Percentiles rank a stretch among this genome's conserved stretches.
Evolutionary conservation across 306 rosid genomes (phyloP).

Genomic region (Oxytropis ochrocephala): DNA sequence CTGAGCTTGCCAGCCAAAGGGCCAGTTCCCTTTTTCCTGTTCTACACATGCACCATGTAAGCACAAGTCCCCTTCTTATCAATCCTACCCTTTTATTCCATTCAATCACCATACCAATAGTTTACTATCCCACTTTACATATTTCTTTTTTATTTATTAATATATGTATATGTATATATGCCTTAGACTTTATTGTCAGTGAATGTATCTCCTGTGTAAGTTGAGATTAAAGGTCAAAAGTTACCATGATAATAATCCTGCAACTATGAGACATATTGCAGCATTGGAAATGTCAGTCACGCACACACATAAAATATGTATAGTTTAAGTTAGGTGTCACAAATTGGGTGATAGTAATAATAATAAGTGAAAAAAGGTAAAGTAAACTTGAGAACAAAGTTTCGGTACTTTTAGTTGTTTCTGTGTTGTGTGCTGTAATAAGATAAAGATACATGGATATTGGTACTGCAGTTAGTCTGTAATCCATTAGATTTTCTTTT

Average conservation of each 20-base stretch:
- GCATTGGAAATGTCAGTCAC: constrained; percentile 41
- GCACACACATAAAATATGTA: constrained; percentile 25
- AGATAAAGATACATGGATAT: too few species aligned
- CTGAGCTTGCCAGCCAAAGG: constrained; percentile 18
- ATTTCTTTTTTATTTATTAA: constrained; percentile 17
- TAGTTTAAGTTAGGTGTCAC: constrained; percentile 18
- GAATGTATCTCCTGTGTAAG: constrained; percentile 27
- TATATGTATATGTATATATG: not conserved
- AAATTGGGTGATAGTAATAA: not conserved
- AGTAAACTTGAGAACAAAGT: constrained; percentile 16
- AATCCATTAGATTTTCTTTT: too few species aligned
- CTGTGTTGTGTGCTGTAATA: not conserved
- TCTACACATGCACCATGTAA: constrained; percentile 25
- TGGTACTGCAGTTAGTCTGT: too few species aligned
- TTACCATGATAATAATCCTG: constrained; percentile 27
- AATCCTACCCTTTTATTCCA: constrained; percentile 20
- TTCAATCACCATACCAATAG: constrained; percentile 33
- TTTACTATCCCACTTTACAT: constrained; percentile 13
- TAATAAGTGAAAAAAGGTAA: not conserved
- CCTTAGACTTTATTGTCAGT: constrained; percentile 24
- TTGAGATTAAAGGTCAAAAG: constrained; percentile 43
- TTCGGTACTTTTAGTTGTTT: constrained; percentile 12
- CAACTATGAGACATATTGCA: constrained; percentile 14
- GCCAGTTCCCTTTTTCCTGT: constrained; percentile 21
- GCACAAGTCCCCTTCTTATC: constrained; percentile 13